Evolutionary conservation across 805 yeast species (phyloP).

Genomic region (Nakazawaea sp.): DNA sequence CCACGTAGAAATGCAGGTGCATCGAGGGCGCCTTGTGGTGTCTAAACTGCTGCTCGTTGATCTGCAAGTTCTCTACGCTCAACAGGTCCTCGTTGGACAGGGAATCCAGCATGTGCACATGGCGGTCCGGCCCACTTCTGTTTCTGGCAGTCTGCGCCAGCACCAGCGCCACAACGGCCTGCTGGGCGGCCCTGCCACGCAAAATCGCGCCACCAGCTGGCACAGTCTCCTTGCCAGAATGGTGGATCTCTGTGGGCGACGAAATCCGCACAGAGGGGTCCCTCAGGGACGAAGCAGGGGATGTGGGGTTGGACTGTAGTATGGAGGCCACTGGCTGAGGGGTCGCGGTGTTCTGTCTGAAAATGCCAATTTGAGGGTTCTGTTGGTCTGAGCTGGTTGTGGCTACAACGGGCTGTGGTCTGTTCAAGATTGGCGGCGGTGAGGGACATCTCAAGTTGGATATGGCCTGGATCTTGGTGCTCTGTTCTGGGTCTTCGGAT

Average conservation of each 20-base stretch:
- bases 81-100: slow-evolving; percentile 2
- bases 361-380: slow-evolving; percentile 4
- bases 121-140: slow-evolving; percentile 7
- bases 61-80: slow-evolving; percentile 8
- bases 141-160: slow-evolving; percentile 32
- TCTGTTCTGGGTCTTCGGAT: too few relatives aligned
- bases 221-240: slow-evolving; percentile 24
- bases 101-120: neutral
- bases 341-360: neutral
- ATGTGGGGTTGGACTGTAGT: slow-evolving; percentile 2
- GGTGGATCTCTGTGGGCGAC: too few relatives aligned
- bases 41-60: slow-evolving; percentile 9
- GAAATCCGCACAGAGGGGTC: neutral
- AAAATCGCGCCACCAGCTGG: slow-evolving; percentile 42
- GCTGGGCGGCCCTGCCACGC: slow-evolving; percentile 29
- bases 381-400: too few relatives aligned
- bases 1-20: slow-evolving; percentile 75
- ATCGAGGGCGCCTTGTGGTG: slow-evolving; percentile 56
- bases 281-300: neutral
- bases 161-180: slow-evolving; percentile 31
- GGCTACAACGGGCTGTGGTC: slow-evolving; percentile 1
- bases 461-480: slow-evolving; percentile 46
- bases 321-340: slow-evolving; percentile 12
- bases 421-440: slow-evolving; percentile 57
- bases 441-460: slow-evolving; percentile 61